Evolutionary conservation across 257 asterid species (phyloP), one percentile per base, ranked within the genome.

Genomic region (Orobanche coerulescens): DNA sequence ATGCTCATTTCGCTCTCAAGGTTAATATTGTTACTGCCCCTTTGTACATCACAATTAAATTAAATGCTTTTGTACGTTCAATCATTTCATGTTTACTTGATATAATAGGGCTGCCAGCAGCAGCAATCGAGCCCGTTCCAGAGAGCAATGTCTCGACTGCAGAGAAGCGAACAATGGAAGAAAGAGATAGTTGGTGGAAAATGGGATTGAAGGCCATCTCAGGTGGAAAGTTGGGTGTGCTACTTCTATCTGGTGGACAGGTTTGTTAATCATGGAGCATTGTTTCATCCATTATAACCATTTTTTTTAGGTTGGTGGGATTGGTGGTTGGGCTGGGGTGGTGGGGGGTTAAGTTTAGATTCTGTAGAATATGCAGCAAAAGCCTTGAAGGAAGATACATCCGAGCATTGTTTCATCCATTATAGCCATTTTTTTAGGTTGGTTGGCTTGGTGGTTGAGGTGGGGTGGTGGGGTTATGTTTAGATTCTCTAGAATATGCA

Each of bases 201-300:
- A 81, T 76, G 88, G 97, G 97, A 57, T 48, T 85, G 48, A 83
- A 87, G 81, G 94, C 94, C 74, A 84, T 90, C 33, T 73, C 87
- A 8, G 93, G 83, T 28, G 96, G 97, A 56, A 85, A 85, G 78
- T 75, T 90, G 70, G 96, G 84, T 1, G 91, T 90, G 68, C 30
- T 90, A 71, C 97, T 90, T 67, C 79, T 90, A 70, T 84, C 97
- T 25, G 97, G 97, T 68, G 97, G 97, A 39, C 97, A 90, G 95
- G 97, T 90, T 64, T 34, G 72, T 71, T 43, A 58, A 46, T 51
- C 58, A 37, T 34, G 52, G 25, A 16, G 36, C 7, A 68, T 48
- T 6, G n/a, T 20, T 47, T n/a, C 53, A n/a, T 58, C n/a, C n/a
- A n/a, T n/a, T n/a, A n/a, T n/a, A n/a, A n/a, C n/a, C n/a, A n/a